phyloP scores from a whole-genome alignment of 208 protist species.

The Trypanosoma avium region DNA sequence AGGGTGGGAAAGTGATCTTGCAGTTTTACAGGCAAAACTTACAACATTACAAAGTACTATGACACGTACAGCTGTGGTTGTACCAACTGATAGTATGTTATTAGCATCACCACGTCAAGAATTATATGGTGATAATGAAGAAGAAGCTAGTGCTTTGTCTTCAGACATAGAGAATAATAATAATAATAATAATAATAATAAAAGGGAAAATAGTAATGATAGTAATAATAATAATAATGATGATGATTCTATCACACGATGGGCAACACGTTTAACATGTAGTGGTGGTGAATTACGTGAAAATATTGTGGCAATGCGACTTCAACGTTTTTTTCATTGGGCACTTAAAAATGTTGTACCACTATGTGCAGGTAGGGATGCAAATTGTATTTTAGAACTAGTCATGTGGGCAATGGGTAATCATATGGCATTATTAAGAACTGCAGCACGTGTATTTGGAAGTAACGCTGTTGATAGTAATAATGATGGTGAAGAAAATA shows the following conservation, averaged over 20 bases:
- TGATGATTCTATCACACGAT: constrained; percentile 23
- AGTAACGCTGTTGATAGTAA: constrained; percentile 5
- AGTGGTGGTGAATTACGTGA: constrained; percentile 21
- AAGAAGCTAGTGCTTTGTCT: neutral
- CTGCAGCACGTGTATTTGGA: constrained; percentile 24
- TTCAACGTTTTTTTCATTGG: constrained; percentile 43
- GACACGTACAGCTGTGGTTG: constrained; percentile 22
- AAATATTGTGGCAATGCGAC: constrained; percentile 22
- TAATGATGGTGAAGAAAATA: no score
- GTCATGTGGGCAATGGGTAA: constrained; percentile 30
- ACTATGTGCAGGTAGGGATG: constrained; percentile 20
- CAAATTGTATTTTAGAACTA: constrained; percentile 42
- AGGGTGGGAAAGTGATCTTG: constrained; percentile 53
- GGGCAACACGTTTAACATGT: constrained; percentile 31
- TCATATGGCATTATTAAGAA: constrained; percentile 30
- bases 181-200: no score
- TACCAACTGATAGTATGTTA: constrained; percentile 5
- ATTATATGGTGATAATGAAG: constrained; percentile 12
- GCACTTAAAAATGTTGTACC: constrained; percentile 38
- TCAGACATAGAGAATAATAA: neutral
- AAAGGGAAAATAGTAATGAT: neutral
- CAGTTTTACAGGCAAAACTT: constrained; percentile 58
- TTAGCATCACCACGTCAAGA: constrained; percentile 12
- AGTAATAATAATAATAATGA: neutral
- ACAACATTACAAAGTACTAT: constrained; percentile 38